Evolutionary conservation across 73 alveolate species (phyloP).

Genomic region (Paramecium sonneborni): DNA sequence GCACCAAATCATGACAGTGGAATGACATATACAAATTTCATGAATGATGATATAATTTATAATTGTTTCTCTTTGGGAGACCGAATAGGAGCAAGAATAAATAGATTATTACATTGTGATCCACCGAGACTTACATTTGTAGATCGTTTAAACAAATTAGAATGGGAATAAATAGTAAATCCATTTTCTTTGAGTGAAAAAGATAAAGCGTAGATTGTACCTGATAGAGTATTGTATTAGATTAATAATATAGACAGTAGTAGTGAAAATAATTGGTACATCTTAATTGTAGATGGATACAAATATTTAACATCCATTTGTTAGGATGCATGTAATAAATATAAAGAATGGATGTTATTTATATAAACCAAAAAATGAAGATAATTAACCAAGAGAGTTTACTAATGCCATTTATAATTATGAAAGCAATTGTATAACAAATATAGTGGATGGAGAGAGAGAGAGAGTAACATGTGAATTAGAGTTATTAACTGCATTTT

Average conservation of each 20-base stretch:
- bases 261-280: slow-evolving; percentile 73
- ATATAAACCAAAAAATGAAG: slow-evolving; percentile 68
- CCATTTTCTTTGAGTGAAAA: neutral
- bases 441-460: slow-evolving; percentile 42
- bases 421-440: slow-evolving; percentile 71
- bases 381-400: slow-evolving; percentile 54
- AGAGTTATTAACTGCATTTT: slow-evolving; percentile 50
- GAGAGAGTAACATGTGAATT: slow-evolving; percentile 70
- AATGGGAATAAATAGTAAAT: neutral
- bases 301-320: slow-evolving; percentile 94
- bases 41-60: neutral
- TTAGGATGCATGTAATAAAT: slow-evolving; percentile 90
- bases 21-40: neutral
- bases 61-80: neutral
- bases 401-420: slow-evolving; percentile 65
- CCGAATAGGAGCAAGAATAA: neutral
- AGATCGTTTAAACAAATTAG: neutral
- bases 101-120: neutral
- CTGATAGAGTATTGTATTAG: neutral
- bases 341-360: slow-evolving; percentile 84
- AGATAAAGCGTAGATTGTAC: neutral
- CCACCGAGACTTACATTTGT: neutral
- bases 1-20: slow-evolving; percentile 48
- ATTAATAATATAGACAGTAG: neutral
- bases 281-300: slow-evolving; percentile 92